Evolutionary conservation across 345 rosid genomes (phyloP), one percentile per base, ranked within the genome.

Genomic region (Sonneratia alba): DNA sequence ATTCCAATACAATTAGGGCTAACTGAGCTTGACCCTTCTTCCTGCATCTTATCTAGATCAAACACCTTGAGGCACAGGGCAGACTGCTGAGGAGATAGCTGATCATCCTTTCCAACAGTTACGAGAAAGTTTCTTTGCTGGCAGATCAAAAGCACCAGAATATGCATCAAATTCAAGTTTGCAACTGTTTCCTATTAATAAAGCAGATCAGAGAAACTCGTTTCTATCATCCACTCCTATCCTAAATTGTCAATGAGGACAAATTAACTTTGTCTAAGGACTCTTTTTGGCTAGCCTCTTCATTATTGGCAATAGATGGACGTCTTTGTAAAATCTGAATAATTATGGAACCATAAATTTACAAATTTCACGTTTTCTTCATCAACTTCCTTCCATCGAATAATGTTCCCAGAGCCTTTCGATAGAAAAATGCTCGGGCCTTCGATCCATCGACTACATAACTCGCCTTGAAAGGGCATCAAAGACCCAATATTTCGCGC

Each of bases 41-140:
- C 79, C 76, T 95, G 92, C 79, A 81, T 87, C 81, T 87, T 92
- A 72, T 92, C 98, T 62, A 95, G 98, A 81, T 95, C 97, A 63
- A 82, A 95, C 16, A 92, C 97, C 81, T 95, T 92, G 38, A 95
- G 86, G 80, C 99, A 92, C 87, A 84, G 73, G 64, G 87, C 89
- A 4, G 99, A 90, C 65, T 87, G 95, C 81, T 87, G 93, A 1
- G 93, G 78, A 43, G 97, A 75, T 68, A 92, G 71, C 73, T 86
- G 93, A 71, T 90, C 98, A 67, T 95, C 99, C 78, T 90, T 94
- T 71, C 99, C 99, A 8, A 95, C 83, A 7, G 90, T 95, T 13
- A 90, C 88, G 69, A 95, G 77, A 76, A 89, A 95, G 79, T 92
- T 95, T 32, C 98, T 84, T 95, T 92, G 99, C 98, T 95, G 84